Evolutionary conservation across 2,329 filamentous ascomycete genomes (phyloP), one percentile per base, ranked within the genome.

Genomic region (Monosporascus ibericus): DNA sequence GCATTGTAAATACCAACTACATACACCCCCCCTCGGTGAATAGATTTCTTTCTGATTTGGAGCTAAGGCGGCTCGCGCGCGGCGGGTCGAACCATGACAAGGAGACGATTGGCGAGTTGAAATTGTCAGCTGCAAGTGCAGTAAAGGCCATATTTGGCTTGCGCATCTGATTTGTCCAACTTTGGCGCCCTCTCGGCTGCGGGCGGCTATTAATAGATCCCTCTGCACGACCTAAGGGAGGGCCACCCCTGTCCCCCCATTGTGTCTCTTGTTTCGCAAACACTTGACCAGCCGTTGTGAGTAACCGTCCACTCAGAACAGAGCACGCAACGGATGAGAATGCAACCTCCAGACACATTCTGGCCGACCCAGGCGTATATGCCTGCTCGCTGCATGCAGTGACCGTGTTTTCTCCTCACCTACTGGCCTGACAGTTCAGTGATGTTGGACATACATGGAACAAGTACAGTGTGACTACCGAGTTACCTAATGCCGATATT

Each of bases 251-350:
- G 57, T 22, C 54, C 56, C 56, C 56, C 49, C 54, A 52, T 52
- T 52, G 36, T 56, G 48, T 53, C 58, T 62, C 61, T 64, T 56
- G 63, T 65, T 63, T 64, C 62, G 63, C 62, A 65, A 64, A 65
- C 62, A 60, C 42, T 46, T 46, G 42, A 46, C 58, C 52, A 53
- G 54, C 44, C 58, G 61, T 63, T 50, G 63, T 57, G 55, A 49
- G 17, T 50, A 48, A 52, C 27, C 51, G 53, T 38, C 63, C 63
- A 65, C 48, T 65, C 55, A 65, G 40, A 55, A 55, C 36, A 40
- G 48, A 46, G 42, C 47, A 54, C 52, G 50, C 49, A 36, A 56
- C 48, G 40, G 54, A 17, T 56, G 58, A 24, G 42, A 30, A 46
- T 24, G 42, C 42, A 30, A 46, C 24, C 22, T 46, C 22, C 22